These are phyloP conservation scores for Phytophthora foliorum DNA, from an alignment of 352 stramenopile genomes.

Conservation along the genomic window DNA sequence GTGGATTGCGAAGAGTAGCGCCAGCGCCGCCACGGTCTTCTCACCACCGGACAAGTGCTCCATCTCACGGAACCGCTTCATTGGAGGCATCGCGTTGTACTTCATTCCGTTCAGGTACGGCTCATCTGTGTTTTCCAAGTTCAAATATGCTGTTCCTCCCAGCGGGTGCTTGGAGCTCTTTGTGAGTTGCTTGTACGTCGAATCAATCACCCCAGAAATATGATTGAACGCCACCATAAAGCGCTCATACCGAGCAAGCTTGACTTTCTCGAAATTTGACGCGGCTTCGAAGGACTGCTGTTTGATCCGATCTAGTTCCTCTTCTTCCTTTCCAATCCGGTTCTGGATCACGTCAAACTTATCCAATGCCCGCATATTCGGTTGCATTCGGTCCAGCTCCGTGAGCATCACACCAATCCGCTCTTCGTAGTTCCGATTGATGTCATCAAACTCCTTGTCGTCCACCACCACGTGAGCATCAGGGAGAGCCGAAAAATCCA, in stretches of 20 bases:
- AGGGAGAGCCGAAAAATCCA: conserved; percentile 93
- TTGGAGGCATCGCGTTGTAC: conserved; percentile 99
- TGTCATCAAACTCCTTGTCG: conserved; percentile 91
- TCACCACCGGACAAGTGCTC: conserved; percentile 98
- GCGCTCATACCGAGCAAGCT: conserved; percentile 73
- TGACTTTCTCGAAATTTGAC: conserved; percentile 82
- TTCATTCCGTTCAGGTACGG: conserved; percentile 99
- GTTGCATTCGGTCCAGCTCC: conserved; percentile 96
- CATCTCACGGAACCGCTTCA: conserved; percentile 99
- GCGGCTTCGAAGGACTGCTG: conserved; percentile 67
- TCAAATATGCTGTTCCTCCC: conserved; percentile 85
- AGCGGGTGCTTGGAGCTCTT: conserved; percentile 98
- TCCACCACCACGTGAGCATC: conserved; percentile 76
- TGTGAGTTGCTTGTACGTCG: conserved; percentile 98
- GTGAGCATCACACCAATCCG: conserved; percentile 70
- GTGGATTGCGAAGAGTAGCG: conserved; percentile 99
- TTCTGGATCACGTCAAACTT: conserved; percentile 90
- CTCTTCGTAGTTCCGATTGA: conserved; percentile 75
- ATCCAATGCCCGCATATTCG: conserved; percentile 97
- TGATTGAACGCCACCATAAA: conserved; percentile 97
- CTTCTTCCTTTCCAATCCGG: conserved; percentile 83
- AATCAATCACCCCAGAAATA: conserved; percentile 93
- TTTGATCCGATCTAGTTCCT: conserved; percentile 81
- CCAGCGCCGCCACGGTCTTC: conserved; percentile 99
- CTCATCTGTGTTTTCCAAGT: conserved; percentile 92